Conservation (phyloP, 257 asterid genomes). For the Fraxinus pennsylvanica region DNA sequence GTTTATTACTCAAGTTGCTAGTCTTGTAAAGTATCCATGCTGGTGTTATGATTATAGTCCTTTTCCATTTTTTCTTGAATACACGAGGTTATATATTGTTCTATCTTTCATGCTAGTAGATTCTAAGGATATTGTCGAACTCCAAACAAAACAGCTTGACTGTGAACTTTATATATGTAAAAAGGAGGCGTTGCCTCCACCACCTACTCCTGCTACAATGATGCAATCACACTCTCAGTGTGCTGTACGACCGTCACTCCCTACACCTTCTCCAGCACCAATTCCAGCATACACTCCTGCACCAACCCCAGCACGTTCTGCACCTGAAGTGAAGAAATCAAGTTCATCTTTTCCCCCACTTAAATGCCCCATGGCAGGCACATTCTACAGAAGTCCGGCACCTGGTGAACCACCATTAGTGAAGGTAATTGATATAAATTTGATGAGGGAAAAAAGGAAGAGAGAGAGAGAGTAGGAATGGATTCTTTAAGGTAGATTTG, state of each 20-base stretch:
- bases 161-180: conserved; percentile 77
- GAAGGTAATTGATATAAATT: conserved; percentile 50
- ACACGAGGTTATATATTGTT: conserved; percentile 25
- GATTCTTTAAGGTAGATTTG: not conserved
- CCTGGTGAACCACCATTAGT: conserved; percentile 86
- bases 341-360: conserved; percentile 71
- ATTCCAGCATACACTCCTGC: conserved; percentile 49
- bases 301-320: conserved; percentile 39
- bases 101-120: conserved; percentile 72
- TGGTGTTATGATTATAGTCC: conserved; percentile 21
- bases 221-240: conserved; percentile 59
- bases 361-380: conserved; percentile 91
- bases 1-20: conserved; percentile 73
- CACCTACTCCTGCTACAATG: conserved; percentile 59
- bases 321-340: conserved; percentile 51
- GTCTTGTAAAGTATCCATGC: conserved; percentile 72
- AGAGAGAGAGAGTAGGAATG: not conserved
- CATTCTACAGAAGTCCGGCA: conserved; percentile 73
- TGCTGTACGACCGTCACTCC: conserved; percentile 40
- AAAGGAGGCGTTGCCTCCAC: conserved; percentile 79
- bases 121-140: conserved; percentile 80
- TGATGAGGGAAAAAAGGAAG: not conserved
- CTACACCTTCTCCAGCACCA: conserved; percentile 52
- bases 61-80: not conserved
- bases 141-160: conserved; percentile 69